These are phyloP conservation scores for Arabis hirsuta DNA, from an alignment of 345 rosid genomes.

Conservation along the genomic window DNA sequence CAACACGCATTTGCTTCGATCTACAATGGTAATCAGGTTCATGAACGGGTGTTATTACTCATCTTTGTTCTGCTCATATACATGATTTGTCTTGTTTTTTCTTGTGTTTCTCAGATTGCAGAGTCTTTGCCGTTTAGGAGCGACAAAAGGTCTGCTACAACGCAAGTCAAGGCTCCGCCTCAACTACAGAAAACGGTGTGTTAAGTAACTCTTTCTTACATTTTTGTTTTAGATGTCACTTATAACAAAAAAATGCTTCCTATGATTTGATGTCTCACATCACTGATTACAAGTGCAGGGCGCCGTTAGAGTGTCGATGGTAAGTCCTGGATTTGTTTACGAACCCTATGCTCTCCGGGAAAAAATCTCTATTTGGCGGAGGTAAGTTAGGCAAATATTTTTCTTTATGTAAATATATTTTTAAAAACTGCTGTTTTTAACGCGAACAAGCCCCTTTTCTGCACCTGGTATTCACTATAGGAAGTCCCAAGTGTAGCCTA, in stretches of 20 bases:
- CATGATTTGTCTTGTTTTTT: constrained; percentile 20
- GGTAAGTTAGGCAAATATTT: constrained; percentile 51
- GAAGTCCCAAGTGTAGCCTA: background rate
- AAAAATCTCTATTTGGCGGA: constrained; percentile 73
- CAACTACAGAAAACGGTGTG: constrained; percentile 74
- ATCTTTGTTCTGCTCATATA: background rate
- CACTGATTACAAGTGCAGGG: constrained; percentile 55
- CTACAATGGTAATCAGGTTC: constrained; percentile 59
- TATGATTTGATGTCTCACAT: constrained; percentile 24
- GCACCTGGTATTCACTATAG: background rate
- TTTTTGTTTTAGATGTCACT: background rate
- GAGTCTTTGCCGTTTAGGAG: constrained; percentile 47
- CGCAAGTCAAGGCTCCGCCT: constrained; percentile 67
- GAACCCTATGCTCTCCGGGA: constrained; percentile 80
- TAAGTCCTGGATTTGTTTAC: constrained; percentile 89
- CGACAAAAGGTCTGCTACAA: constrained; percentile 54
- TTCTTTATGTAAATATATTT: too few relatives aligned
- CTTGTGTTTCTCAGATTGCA: constrained; percentile 50
- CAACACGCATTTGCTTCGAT: constrained; percentile 50
- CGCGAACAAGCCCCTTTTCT: background rate
- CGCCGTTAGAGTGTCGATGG: constrained; percentile 63
- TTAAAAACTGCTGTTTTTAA: constrained; percentile 3
- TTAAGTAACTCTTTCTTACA: constrained; percentile 22
- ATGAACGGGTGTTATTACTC: constrained; percentile 17
- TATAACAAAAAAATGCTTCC: background rate